Evolutionary conservation across 768 basidiomycete species (phyloP), one percentile per base, ranked within the genome.

Genomic region (Myochromella boudieri): DNA sequence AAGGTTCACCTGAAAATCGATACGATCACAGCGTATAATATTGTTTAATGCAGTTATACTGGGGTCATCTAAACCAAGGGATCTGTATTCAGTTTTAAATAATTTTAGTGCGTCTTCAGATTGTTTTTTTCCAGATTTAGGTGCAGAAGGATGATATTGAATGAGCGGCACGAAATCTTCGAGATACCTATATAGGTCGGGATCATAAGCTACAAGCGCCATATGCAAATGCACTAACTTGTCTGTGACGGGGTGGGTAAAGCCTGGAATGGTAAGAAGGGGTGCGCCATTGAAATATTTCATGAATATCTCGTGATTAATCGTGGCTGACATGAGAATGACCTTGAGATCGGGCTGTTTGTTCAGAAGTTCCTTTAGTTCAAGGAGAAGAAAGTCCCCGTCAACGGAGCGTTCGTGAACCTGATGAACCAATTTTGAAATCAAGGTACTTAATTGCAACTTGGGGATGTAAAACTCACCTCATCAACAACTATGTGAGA

Each of bases 381-480:
- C 85, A 4, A 95, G 77, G 1, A 97, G 74, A 34, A 97, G 69
- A 55, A 97, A 85, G 62, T 97, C 95, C 17, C 89, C 84, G 57
- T 95, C 94, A 6, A 95, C 82, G 9, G 89, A 91, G 20, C 94
- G 82, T 66, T 97, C 94, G 59, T 97, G 94, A 7, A 91, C 88
- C 88, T 93, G 26, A 7, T 6, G 14, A 3, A n/a, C 33, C n/a
- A 15, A 12, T 11, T 14, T 37, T 28, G 12, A 34, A 39, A 41
- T 29, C 7, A 29, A 27, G 14, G 26, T 6, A 37, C 20, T 21
- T 14, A 22, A 31, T n/a, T 25, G 29, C 14, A 9, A 3, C 3
- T 14, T 26, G 33, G 28, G 8, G 21, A 20, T 6, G 33, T 14
- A 17, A 24, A 4, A 38, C 72, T 37, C 49, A 90, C 94, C 73